These are phyloP conservation scores for Thermothelomyces thermophilus DNA, from an alignment of 2,329 filamentous ascomycete genomes.

Conservation along the genomic window DNA sequence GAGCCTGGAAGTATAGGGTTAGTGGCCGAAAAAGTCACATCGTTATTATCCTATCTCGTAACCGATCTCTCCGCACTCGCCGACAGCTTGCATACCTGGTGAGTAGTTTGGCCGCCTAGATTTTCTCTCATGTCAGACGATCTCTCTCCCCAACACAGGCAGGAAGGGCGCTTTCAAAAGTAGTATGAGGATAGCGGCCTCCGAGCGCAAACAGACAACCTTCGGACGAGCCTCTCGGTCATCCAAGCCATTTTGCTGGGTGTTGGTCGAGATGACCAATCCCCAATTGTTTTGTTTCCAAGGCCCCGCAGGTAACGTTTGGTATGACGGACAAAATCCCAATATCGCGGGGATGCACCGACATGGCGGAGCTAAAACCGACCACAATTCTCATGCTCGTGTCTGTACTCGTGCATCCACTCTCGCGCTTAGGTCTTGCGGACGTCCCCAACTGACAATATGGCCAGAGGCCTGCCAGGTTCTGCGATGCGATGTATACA, in stretches of 20 bases:
- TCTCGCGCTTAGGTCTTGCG: background rate
- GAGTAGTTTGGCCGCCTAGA: conserved; percentile 64
- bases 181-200: conserved; percentile 8
- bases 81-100: conserved; percentile 57
- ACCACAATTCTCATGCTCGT: conserved; percentile 3
- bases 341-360: conserved; percentile 6
- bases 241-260: conserved; percentile 12
- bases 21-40: conserved; percentile 7
- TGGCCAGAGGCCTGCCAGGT: conserved; percentile 4
- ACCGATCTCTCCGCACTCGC: conserved; percentile 17
- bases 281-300: background rate
- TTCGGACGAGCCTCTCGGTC: conserved; percentile 1
- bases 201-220: conserved; percentile 7
- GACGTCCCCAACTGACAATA: background rate
- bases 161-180: conserved; percentile 15
- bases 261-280: conserved; percentile 6
- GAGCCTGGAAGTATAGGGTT: conserved; percentile 47
- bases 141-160: conserved; percentile 25
- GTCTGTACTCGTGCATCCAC: background rate
- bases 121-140: conserved; percentile 30
- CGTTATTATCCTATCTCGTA: conserved; percentile 19
- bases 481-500: conserved; percentile 9
- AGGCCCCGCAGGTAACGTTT: background rate
- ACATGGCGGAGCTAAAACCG: background rate
- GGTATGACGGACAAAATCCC: background rate